A percentile compares a stretch with the other conserved stretches of the same genome.
phyloP scores from a whole-genome alignment of 768 basidiomycete species.

The Holtermanniella nyarrowii region DNA sequence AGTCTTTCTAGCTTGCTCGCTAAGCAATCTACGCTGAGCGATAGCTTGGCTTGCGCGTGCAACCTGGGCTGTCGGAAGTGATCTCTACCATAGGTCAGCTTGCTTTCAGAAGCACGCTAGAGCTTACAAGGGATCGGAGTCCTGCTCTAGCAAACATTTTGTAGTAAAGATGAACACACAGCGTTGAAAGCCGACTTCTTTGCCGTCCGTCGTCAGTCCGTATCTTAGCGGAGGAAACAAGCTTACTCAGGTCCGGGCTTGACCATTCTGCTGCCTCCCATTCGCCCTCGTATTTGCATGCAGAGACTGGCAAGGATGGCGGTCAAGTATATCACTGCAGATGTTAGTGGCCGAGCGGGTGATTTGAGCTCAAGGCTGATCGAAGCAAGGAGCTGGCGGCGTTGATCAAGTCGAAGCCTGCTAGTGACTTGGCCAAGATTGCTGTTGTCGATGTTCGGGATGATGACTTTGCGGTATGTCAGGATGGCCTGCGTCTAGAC shows the following conservation, averaged over 20 bases:
- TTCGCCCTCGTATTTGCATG: neutral
- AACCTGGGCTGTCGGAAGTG: slow-evolving; percentile 32
- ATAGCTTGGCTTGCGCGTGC: slow-evolving; percentile 20
- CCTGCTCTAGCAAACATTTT: slow-evolving; percentile 31
- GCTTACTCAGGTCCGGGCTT: too few species aligned
- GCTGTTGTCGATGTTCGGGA: slow-evolving; percentile 37
- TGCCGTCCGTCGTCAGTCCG: too few species aligned
- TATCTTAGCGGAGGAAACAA: too few species aligned
- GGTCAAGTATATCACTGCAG: slow-evolving; percentile 29
- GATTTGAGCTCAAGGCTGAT: neutral
- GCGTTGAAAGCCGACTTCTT: too few species aligned
- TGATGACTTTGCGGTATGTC: slow-evolving; percentile 33
- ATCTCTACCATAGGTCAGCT: slow-evolving; percentile 26
- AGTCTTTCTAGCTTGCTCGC: slow-evolving; percentile 33
- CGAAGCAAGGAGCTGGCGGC: slow-evolving; percentile 28
- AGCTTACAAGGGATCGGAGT: slow-evolving; percentile 32
- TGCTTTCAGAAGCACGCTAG: neutral
- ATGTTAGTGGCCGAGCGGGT: slow-evolving; percentile 17
- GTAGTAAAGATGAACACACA: too few species aligned
- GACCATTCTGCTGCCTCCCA: too few species aligned
- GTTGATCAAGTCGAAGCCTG: slow-evolving; percentile 26
- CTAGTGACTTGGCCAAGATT: slow-evolving; percentile 12
- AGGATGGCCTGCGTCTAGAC: neutral
- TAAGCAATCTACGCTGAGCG: slow-evolving; percentile 25
- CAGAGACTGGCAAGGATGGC: neutral